Evolutionary conservation across 2,329 filamentous ascomycete species (phyloP), one percentile per base, ranked within the genome.

Genomic region (Graphiopsis chlorocephala): DNA sequence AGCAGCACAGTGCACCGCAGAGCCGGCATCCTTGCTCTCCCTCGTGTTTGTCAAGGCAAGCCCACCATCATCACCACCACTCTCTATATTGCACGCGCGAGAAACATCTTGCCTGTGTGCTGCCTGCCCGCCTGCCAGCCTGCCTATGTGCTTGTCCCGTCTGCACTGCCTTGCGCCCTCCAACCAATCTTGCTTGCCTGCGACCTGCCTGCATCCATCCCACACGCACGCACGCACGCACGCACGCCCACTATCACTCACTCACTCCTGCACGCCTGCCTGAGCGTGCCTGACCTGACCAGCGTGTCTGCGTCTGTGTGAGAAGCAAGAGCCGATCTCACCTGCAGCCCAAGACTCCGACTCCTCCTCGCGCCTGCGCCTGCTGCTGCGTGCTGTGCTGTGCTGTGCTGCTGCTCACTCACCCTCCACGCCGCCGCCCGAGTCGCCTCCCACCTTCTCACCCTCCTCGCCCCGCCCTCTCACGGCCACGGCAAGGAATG

Each of bases 401-500:
- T 15, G 45, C 47, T 28, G 47, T 26, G 23, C 31, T 38, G 53
- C 53, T 38, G 53, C 28, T 23, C n/a, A 23, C 53, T 56, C 53
- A 23, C 53, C 4, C 23, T 31, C n/a, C 31, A 20, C 53, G n/a
- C 20, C 31, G 38, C 38, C 17, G 14, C 14, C 28, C 31, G 17
- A 33, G 25, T 35, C 59, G 45, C 28, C 23, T 45, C 31, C 25
- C 48, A 50, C 59, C 11, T 7, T 7, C 33, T 20, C 1, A 20
- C n/a, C 14, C 33, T 62, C 60, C 60, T 55, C 60, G 33, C 60
- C 60, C 47, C 58, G 58, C 58, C 58, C 58, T 50, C 38, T 33
- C 12, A 42, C 50, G 58, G 58, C 58, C 6, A 17, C 61, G 61
- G 61, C 61, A 58, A 64, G 52, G 61, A 64, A 64, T 64, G 61